Evolutionary conservation across 768 basidiomycete species (phyloP).

Genomic region (Trametes coccinea): DNA sequence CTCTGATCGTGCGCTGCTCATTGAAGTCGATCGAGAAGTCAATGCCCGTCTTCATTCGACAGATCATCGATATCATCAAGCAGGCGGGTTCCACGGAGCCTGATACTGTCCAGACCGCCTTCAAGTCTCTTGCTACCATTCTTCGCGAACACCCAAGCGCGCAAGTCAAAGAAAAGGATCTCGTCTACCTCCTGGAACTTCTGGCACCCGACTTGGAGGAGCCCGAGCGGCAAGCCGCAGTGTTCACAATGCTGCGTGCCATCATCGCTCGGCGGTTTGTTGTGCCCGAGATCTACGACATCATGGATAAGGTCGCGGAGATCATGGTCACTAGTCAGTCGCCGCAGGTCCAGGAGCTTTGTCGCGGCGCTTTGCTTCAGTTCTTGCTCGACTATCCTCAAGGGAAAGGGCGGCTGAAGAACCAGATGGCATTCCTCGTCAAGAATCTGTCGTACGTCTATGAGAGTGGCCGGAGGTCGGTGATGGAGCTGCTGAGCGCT

Average conservation of each 20-base stretch:
- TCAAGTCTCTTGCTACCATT: slow-evolving; percentile 82
- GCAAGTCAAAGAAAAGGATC: slow-evolving; percentile 85
- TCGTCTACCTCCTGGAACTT: slow-evolving; percentile 83
- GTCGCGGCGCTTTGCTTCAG: slow-evolving; percentile 84
- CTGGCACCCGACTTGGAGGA: slow-evolving; percentile 91
- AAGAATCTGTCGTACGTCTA: slow-evolving; percentile 89
- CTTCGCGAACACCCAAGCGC: slow-evolving; percentile 87
- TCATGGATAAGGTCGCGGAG: slow-evolving; percentile 91
- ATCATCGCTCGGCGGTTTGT: slow-evolving; percentile 91
- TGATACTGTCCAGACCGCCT: slow-evolving; percentile 83
- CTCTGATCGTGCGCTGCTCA: slow-evolving; percentile 82
- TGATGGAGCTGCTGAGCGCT: slow-evolving; percentile 89
- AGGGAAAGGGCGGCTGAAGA: slow-evolving; percentile 85
- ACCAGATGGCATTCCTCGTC: slow-evolving; percentile 88
- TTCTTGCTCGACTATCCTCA: slow-evolving; percentile 98
- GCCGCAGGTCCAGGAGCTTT: slow-evolving; percentile 85
- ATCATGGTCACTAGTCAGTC: slow-evolving; percentile 95
- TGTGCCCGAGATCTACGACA: slow-evolving; percentile 94
- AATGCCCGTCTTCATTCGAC: slow-evolving; percentile 78
- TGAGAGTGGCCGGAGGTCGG: slow-evolving; percentile 90
- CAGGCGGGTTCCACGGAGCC: slow-evolving; percentile 85
- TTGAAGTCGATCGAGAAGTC: slow-evolving; percentile 72
- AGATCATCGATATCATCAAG: slow-evolving; percentile 81
- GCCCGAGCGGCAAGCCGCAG: slow-evolving; percentile 76
- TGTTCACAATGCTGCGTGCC: slow-evolving; percentile 86